Percentiles rank a stretch among this genome's conserved stretches.
Conservation (phyloP, 2,329 filamentous ascomycete genomes). For the Colletotrichum orchidophilum region DNA sequence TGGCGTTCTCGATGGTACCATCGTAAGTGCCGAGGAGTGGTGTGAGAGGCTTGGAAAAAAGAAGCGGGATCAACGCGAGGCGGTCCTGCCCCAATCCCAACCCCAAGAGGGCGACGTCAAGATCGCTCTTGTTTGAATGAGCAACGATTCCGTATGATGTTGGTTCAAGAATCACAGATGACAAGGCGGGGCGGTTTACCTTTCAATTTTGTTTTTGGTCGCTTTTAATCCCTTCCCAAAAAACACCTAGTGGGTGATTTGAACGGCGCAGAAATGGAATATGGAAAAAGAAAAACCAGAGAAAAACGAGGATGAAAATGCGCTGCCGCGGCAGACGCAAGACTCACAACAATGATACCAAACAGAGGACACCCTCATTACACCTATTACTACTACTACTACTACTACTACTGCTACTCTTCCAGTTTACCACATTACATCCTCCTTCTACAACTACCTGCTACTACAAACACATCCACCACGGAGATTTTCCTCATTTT, state of each 20-base stretch:
- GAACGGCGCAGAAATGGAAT: slow-evolving; percentile 29
- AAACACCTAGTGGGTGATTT: slow-evolving; percentile 23
- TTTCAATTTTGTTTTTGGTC: too few relatives aligned
- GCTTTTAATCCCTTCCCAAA: not conserved
- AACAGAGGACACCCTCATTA: slow-evolving; percentile 24
- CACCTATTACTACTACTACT: slow-evolving; percentile 1
- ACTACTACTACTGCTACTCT: slow-evolving; percentile 14
- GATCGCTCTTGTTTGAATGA: slow-evolving; percentile 30
- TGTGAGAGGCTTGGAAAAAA: slow-evolving; percentile 76
- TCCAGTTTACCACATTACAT: slow-evolving; percentile 30
- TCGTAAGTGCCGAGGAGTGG: slow-evolving; percentile 92
- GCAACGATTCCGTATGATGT: slow-evolving; percentile 8
- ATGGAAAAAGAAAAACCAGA: slow-evolving; percentile 27
- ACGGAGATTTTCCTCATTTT: slow-evolving; percentile 13
- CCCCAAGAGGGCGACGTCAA: slow-evolving; percentile 41
- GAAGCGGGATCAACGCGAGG: slow-evolving; percentile 36
- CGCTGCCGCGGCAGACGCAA: slow-evolving; percentile 17
- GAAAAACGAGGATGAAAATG: slow-evolving; percentile 9
- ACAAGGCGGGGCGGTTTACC: not conserved
- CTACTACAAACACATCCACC: not conserved
- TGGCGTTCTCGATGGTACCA: slow-evolving; percentile 86
- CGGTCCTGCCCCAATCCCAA: slow-evolving; percentile 39
- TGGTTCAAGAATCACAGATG: slow-evolving; percentile 1
- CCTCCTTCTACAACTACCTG: not conserved
- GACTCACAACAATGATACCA: slow-evolving; percentile 30